Percentiles rank a stretch among this genome's conserved stretches.
These are phyloP conservation scores for Zygnema circumcarinatum DNA, from an alignment of 139 green algal species.

Conservation along the genomic window DNA sequence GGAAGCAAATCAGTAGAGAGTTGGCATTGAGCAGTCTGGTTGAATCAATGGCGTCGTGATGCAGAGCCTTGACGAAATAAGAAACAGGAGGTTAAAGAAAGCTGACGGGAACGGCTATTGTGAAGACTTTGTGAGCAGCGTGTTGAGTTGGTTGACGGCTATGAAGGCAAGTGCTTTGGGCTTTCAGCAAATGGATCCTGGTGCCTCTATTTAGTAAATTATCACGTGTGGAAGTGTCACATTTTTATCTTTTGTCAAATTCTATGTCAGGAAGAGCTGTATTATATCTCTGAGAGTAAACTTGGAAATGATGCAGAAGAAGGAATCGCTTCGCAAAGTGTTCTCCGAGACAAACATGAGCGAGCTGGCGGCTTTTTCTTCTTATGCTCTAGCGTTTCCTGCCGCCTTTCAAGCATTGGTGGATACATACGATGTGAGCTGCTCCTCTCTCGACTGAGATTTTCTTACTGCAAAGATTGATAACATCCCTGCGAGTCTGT, in stretches of 20 bases:
- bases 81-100: neutral
- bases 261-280: too few relatives aligned
- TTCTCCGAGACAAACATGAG: slow-evolving; percentile 61
- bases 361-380: slow-evolving; percentile 61
- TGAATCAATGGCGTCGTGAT: too few relatives aligned
- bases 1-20: too few relatives aligned
- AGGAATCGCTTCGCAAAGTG: neutral
- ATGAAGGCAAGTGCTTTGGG: slow-evolving; percentile 9
- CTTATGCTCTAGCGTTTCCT: slow-evolving; percentile 65
- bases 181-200: too few relatives aligned
- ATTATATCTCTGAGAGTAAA: too few relatives aligned
- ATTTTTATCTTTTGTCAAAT: too few relatives aligned
- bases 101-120: slow-evolving; percentile 35
- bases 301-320: neutral
- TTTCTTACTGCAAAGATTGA: too few relatives aligned
- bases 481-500: too few relatives aligned
- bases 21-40: too few relatives aligned
- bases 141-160: neutral
- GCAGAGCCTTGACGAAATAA: slow-evolving; percentile 28
- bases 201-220: too few relatives aligned
- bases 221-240: too few relatives aligned
- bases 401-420: slow-evolving; percentile 61
- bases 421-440: slow-evolving; percentile 65
- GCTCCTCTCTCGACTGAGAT: neutral
- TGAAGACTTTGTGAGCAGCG: slow-evolving; percentile 37